Evolutionary conservation across 768 basidiomycete species (phyloP), one percentile per base, ranked within the genome.

Genomic region (Podaxis sp.): DNA sequence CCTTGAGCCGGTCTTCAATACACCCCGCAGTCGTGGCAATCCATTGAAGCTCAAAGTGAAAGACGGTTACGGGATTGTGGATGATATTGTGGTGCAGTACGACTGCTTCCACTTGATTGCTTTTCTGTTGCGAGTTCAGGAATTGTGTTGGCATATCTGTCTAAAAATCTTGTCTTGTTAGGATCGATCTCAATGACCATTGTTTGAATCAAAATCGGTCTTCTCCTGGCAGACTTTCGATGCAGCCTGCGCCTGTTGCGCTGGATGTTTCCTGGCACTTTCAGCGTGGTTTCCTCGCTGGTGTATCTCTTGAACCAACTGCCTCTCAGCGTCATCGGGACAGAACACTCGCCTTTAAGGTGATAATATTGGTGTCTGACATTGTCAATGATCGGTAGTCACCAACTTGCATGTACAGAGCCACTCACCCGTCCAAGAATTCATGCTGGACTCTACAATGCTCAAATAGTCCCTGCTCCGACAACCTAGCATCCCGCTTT

Each of bases 1-100:
- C 82, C 41, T 90, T 86, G 22, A 97, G 80, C 56, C 89, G 84
- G 66, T 96, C 95, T 66, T 98, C 96, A 56, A 99, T 91, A 65
- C 88, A 89, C 24, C 92, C 85, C 26, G 95, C 94, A 0, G 94
- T 95, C 1, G 95, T 91, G 2, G 94, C 95, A 46, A 98, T 89
- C 96, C 97, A 99, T 65, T 96, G 93, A 30, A 99, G 80, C 74
- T 99, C 95, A 68, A 99, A 95, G 74, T 98, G 96, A 77, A 97
- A 97, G 63, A 91, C 93, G 28, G 90, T 96, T 17, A 82, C 85
- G 0, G 94, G 91, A 70, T 98, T 98, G 73, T 98, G 96, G 56
- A 96, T 91, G 61, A 97, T 86, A 75, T 99, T 96, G 73, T 96
- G 88, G 72, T 98, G 96, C 26, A 97, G 80, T 33, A 96, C 83